Evolutionary conservation across 2,329 filamentous ascomycete genomes (phyloP), one percentile per base, ranked within the genome.

Genomic region (Rhinocladiella similis): DNA sequence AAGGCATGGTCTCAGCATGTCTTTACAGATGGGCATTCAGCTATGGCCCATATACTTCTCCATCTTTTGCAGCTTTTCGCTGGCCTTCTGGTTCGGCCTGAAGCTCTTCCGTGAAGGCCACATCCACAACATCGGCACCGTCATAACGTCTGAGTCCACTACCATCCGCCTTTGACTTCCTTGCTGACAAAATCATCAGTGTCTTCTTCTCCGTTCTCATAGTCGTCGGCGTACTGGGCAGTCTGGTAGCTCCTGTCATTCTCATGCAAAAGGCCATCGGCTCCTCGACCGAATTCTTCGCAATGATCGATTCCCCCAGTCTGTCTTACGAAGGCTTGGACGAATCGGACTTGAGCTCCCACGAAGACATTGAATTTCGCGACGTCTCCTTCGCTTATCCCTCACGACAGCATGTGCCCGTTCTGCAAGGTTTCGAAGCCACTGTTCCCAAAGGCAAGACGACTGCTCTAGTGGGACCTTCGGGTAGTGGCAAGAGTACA

Each of bases 271-370:
- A 75, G 48, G 95, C 95, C 86, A 87, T 90, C 63, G 95, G 97
- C 74, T 91, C 91, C 0, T 90, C 92, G 69, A 81, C 91, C 52
- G 89, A 92, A 1, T 91, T 92, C 0, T 80, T 82, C 42, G 83
- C 91, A 61, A 83, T 97, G 61, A 94, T 95, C 74, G 84, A 79
- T 1, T 80, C 77, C 1, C 92, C 97, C 62, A 67, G 67, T 20
- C 68, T 71, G 1, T 65, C 69, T 1, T 56, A 60, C 5, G 57
- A 66, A 7, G 73, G 73, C 25, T 70, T 73, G 29, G 61, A 75
- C 77, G 1, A 72, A 69, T 5, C 62, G 2, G 58, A 64, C 20
- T 57, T 64, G 1, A 81, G 92, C 20, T 83, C 93, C 16, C 92
- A 91, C 27, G 72, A 74, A 16, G 80, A 87, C 50, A 86, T 89